Evolutionary conservation across 768 basidiomycete species (phyloP).

Genomic region (Floccularia luteovirens): DNA sequence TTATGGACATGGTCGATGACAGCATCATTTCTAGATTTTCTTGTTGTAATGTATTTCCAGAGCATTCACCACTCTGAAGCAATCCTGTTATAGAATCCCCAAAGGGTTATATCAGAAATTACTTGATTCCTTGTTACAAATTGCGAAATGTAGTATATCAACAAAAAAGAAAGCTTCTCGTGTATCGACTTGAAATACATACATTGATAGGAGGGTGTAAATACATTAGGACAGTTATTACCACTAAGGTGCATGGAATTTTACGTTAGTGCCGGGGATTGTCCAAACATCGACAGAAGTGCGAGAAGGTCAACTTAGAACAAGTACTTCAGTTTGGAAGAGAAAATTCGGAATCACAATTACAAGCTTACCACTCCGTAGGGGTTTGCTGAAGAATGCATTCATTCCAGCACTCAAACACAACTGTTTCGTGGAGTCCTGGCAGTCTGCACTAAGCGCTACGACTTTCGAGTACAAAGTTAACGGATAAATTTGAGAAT

Average conservation of each 20-base stretch:
- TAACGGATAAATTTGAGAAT: background rate
- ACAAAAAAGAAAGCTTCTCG: too few species aligned
- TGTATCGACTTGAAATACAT: too few species aligned
- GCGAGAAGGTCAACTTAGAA: slow-evolving; percentile 42
- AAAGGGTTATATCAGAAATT: too few species aligned
- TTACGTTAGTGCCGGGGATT: slow-evolving; percentile 7
- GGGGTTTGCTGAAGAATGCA: slow-evolving; percentile 66
- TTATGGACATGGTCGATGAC: slow-evolving; percentile 16
- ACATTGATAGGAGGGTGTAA: too few species aligned
- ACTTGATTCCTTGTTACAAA: too few species aligned
- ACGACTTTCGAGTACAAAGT: slow-evolving; percentile 37
- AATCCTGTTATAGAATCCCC: too few species aligned
- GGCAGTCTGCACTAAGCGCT: slow-evolving; percentile 69
- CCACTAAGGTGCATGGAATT: too few species aligned
- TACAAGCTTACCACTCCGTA: slow-evolving; percentile 41
- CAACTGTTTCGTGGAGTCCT: slow-evolving; percentile 67
- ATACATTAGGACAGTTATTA: too few species aligned
- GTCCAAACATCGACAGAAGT: slow-evolving; percentile 46
- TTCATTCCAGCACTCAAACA: slow-evolving; percentile 81
- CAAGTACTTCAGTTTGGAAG: background rate
- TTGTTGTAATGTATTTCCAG: slow-evolving; percentile 5
- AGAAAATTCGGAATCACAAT: background rate
- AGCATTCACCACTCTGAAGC: too few species aligned
- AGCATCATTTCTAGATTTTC: background rate
- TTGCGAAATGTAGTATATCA: too few species aligned